Conservation (phyloP, 1,139 yeast species). For the Debaryomyces nepalensis region DNA sequence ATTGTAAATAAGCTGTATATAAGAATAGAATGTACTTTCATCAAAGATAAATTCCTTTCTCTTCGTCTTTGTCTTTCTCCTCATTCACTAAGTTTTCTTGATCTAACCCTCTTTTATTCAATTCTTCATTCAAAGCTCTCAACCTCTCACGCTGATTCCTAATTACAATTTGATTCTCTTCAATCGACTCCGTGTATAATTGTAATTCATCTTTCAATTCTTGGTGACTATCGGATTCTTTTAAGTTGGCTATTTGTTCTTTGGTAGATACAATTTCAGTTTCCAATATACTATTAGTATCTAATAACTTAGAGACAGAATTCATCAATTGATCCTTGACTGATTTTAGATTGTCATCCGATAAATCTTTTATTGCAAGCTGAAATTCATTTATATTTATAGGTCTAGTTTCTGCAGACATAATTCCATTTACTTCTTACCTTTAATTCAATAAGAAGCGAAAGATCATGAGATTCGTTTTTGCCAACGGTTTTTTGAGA, state of each 20-base stretch:
- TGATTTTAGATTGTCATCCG: conserved; percentile 35
- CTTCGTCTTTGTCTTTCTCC: conserved; percentile 18
- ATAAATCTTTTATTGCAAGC: conserved; percentile 38
- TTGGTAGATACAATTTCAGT: conserved; percentile 29
- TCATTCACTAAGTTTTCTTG: conserved; percentile 7
- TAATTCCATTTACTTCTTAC: conserved; percentile 10
- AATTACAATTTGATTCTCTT: conserved; percentile 40
- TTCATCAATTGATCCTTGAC: conserved; percentile 30
- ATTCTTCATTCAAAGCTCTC: conserved; percentile 28
- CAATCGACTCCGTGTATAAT: conserved; percentile 33
- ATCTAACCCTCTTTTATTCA: conserved; percentile 31
- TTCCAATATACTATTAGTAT: conserved; percentile 36
- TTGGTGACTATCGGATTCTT: conserved; percentile 16
- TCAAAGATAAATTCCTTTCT: conserved; percentile 21
- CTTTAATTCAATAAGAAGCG: no score
- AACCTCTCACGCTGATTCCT: conserved; percentile 33
- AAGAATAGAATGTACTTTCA: conserved; percentile 16
- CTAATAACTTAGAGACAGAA: conserved; percentile 35
- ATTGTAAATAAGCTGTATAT: conserved; percentile 18
- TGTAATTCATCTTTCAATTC: conserved; percentile 28
- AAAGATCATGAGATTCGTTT: background rate
- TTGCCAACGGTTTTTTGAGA: background rate
- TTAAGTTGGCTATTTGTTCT: conserved; percentile 16
- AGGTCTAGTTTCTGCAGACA: conserved; percentile 28
- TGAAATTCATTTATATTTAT: conserved; percentile 34